Evolutionary conservation across 192 early-diverging fungal species (phyloP), one percentile per base, ranked within the genome.

Genomic region (Backusella liffmaniae): DNA sequence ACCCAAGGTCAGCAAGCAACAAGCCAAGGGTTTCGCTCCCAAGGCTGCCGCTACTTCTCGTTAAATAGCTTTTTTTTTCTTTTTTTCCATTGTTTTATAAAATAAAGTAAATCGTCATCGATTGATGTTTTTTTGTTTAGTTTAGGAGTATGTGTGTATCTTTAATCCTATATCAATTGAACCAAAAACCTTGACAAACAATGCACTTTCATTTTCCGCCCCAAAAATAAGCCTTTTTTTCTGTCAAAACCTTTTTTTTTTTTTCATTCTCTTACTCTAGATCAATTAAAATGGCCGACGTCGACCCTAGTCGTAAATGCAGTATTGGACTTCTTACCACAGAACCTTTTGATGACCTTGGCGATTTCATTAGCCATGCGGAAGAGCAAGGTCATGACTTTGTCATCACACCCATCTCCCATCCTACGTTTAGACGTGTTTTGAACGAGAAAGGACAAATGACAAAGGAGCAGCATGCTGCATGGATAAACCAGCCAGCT

Each of bases 11-110:
- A 88, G 85, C 81, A 96, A 96, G 90, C 92, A 93, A 87, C 85
- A 86, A 73, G 86, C 88, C 76, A 93, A 92, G 90, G 95, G 95
- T 80, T 89, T 88, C 77, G 90, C 91, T 59, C 83, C 89, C 76
- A 92, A 95, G 86, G 91, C 90, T 76, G 82, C 88, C 74, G 90
- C 91, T 79, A 96, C 88, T 78, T 93, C 91, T 81, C 93, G 95
- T 80, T 96, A 94, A 95, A 78, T 71, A 26, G 51, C 53, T 56
- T n/a, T 56, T n/a, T 56, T n/a, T 53, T 53, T 23, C 1, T 53
- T 21, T 53, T 7, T 56, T 21, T 56, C 8, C n/a, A 9, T 56
- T 26, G 6, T 53, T 18, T n/a, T 53, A 18, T 56, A 56, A 56
- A 56, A 32, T 32, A 56, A 56, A 56, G 26, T 56, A 23, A 23